Base-by-base conservation (phyloP, 1,284 basidiomycete genomes). In the Porodaedalea pini region DNA sequence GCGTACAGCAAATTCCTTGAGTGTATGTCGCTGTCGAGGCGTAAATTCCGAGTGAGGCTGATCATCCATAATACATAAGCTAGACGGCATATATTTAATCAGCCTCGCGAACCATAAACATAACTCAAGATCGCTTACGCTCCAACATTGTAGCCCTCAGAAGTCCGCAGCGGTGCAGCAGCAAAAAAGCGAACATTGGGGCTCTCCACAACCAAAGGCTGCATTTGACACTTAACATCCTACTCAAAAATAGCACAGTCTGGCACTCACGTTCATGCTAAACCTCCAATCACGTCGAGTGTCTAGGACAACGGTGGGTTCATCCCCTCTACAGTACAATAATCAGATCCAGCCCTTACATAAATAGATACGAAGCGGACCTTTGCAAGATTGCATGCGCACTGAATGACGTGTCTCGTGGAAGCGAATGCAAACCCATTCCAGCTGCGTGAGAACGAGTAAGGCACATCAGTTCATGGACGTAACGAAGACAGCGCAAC, bases 131-230 rank as follows among this genome's bases (percentile, higher is more conserved):
- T 17, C 15, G 74, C 79, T 69, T 68, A 85, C 80, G 83, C 83
- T 67, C 94, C 94, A 57, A 98, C 86, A 67, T 97, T 98, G 72
- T 78, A 88, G 2, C 94, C 95, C 60, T 97, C 93, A 49, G 87
- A 78, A 0, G 94, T 97, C 23, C 92, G 81, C 41, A 98, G 69
- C 1, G 94, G 94, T 25, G 92, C 91, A 15, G 92, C 94, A 3
- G 94, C 94, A 68, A 96, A 97, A 71, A 98, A 98, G 29, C 92
- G 82, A 23, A 94, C 79, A 62, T 84, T 70, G 1, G 92, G 89
- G 23, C 74, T 63, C 1, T 82, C 86, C 3, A 72, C 73, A 25
- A 94, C 91, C 50, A 89, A 76, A 0, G 94, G 94, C 83, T 96
- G 73, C 36, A 62, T 60, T 8, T 58, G 56, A 27, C 39, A 10